Evolutionary conservation across 1,284 basidiomycete genomes (phyloP).

Genomic region (Inonotus obliquus): DNA sequence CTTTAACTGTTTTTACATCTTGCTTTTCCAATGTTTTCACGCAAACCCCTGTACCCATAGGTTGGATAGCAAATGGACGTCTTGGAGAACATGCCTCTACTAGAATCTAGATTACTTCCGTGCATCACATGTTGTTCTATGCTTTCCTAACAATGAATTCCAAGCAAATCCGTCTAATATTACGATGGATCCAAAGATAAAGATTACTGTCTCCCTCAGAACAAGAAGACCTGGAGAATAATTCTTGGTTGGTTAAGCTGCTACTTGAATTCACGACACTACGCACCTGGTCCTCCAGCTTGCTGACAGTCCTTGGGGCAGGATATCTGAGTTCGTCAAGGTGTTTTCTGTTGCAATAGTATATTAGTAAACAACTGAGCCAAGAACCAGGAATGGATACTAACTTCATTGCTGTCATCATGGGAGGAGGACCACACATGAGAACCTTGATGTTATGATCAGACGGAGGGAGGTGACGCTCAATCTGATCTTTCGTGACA

Average conservation of each 20-base stretch:
- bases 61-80: not conserved
- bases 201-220: constrained; percentile 41
- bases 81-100: not conserved
- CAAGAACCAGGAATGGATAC: constrained; percentile 26
- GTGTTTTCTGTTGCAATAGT: constrained; percentile 60
- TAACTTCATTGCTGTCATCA: constrained; percentile 96
- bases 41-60: not conserved
- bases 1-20: not conserved
- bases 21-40: not conserved
- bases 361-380: constrained; percentile 10
- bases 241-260: not conserved
- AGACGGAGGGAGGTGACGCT: constrained; percentile 63
- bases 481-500: constrained; percentile 91
- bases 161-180: not conserved
- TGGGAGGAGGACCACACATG: constrained; percentile 88
- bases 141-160: not conserved
- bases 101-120: not conserved
- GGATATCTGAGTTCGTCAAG: constrained; percentile 86
- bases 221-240: constrained; percentile 51
- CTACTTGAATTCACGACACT: not conserved
- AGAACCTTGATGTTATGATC: constrained; percentile 74
- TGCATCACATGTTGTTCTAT: too few species aligned
- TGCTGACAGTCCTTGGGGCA: constrained; percentile 86
- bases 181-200: not conserved
- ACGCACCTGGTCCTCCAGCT: constrained; percentile 83